Percentiles rank a stretch among this genome's conserved stretches.
These are phyloP conservation scores for Coriolopsis trogii DNA, from an alignment of 1,284 basidiomycete genomes.

Conservation along the genomic window DNA sequence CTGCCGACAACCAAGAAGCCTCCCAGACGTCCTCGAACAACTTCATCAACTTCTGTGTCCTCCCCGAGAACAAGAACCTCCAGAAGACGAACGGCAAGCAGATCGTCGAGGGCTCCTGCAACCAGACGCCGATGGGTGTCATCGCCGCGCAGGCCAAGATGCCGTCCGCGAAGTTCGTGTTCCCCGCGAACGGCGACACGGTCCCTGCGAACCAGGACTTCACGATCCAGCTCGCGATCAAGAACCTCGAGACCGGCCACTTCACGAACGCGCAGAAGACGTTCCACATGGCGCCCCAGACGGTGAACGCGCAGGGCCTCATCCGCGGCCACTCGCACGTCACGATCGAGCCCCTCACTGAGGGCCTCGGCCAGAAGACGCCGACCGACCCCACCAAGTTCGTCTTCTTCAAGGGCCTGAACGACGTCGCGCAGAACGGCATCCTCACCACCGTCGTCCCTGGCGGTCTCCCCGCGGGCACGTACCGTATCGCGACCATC, in stretches of 20 bases:
- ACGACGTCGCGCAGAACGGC: conserved; percentile 48
- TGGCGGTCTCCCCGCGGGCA: conserved; percentile 55
- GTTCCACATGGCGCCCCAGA: conserved; percentile 55
- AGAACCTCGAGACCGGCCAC: conserved; percentile 48
- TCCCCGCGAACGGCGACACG: conserved; percentile 49
- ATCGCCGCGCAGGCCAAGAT: conserved; percentile 51
- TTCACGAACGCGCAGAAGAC: conserved; percentile 56
- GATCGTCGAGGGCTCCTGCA: conserved; percentile 61
- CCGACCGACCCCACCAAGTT: conserved; percentile 53
- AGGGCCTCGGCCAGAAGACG: conserved; percentile 46
- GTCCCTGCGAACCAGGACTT: conserved; percentile 51
- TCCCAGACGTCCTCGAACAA: conserved; percentile 70
- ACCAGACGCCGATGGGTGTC: conserved; percentile 56
- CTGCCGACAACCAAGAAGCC: conserved; percentile 53
- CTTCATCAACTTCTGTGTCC: conserved; percentile 72
- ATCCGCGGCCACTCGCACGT: conserved; percentile 64
- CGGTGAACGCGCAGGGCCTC: conserved; percentile 39
- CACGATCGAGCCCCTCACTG: conserved; percentile 51
- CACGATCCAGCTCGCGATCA: conserved; percentile 49
- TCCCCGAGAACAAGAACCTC: conserved; percentile 47
- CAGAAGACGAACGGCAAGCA: conserved; percentile 65
- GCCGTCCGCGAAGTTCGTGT: conserved; percentile 57
- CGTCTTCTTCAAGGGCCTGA: conserved; percentile 67
- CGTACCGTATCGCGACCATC: conserved; percentile 57
- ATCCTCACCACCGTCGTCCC: conserved; percentile 49